Conservation (phyloP, 228 moss, liverwort and hornwort genomes). For the Sphagnum fallax region DNA sequence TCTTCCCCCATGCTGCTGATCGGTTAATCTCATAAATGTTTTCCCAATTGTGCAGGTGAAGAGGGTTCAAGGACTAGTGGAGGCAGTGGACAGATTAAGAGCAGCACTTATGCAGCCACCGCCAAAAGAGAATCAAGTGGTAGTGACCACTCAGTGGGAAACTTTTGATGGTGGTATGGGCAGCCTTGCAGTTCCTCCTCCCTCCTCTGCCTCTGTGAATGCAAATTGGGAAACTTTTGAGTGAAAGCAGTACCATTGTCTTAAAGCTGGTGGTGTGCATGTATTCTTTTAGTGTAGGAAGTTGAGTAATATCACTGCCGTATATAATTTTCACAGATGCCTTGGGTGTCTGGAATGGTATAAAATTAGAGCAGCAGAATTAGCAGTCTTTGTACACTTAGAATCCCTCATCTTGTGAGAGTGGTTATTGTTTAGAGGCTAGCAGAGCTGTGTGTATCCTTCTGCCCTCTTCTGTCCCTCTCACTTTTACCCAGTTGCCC, state of each 20-base stretch:
- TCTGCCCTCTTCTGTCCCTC: no score
- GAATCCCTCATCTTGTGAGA: conserved; percentile 2
- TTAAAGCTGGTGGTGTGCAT: conserved; percentile 10
- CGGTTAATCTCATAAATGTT: background rate
- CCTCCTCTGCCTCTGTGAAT: conserved; percentile 28
- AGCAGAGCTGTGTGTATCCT: no score
- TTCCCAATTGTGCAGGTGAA: conserved; percentile 44
- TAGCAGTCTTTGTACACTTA: conserved; percentile 7
- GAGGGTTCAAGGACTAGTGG: conserved; percentile 83
- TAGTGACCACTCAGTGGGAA: conserved; percentile 95
- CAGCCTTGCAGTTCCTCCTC: conserved; percentile 73
- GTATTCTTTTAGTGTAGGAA: conserved; percentile 3
- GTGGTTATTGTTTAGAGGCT: no score
- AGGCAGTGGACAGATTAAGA: conserved; percentile 80
- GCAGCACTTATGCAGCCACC: conserved; percentile 48
- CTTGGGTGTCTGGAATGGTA: conserved; percentile 1
- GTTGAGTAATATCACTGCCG: background rate
- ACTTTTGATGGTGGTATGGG: conserved; percentile 92
- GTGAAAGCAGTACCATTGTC: conserved; percentile 14
- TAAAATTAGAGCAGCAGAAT: background rate
- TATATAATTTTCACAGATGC: conserved; percentile 4
- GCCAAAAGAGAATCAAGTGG: conserved; percentile 38
- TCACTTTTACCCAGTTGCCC: no score
- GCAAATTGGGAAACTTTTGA: conserved; percentile 62
- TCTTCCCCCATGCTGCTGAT: no score